A percentile compares a stretch with the other conserved stretches of the same genome.
Conservation (phyloP, 768 basidiomycete species). For the Russula vinacea region DNA sequence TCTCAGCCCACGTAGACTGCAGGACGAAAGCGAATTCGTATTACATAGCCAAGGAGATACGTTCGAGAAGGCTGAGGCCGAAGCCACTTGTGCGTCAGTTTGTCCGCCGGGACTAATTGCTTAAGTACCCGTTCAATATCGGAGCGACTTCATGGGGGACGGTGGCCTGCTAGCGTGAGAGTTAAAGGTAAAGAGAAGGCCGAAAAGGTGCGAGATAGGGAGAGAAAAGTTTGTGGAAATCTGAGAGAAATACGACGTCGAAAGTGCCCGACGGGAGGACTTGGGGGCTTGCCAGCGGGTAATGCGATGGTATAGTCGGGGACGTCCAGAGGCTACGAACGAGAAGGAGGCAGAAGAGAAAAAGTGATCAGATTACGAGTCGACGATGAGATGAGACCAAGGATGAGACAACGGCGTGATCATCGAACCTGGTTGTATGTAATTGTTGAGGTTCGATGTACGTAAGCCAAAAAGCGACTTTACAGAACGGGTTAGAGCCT, state of each 20-base stretch:
- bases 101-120: slow-evolving; percentile 35
- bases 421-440: too few relatives aligned
- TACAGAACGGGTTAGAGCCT: too few relatives aligned
- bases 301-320: neutral
- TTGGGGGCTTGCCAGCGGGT: neutral
- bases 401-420: too few relatives aligned
- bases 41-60: slow-evolving; percentile 2
- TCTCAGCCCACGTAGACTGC: slow-evolving; percentile 17
- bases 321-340: neutral
- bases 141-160: neutral
- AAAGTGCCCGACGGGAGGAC: neutral
- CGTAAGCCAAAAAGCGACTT: too few relatives aligned
- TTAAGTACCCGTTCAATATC: neutral
- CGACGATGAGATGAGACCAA: too few relatives aligned
- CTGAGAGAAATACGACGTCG: neutral
- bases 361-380: too few relatives aligned
- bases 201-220: neutral
- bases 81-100: slow-evolving; percentile 54
- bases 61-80: slow-evolving; percentile 35
- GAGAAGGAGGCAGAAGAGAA: neutral
- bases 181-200: too few relatives aligned
- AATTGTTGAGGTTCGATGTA: too few relatives aligned
- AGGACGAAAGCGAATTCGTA: slow-evolving; percentile 18
- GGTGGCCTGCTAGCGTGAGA: neutral
- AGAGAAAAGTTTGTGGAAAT: neutral